Evolutionary conservation across 805 yeast species (phyloP).

Genomic region (Debaryomyces maramus): DNA sequence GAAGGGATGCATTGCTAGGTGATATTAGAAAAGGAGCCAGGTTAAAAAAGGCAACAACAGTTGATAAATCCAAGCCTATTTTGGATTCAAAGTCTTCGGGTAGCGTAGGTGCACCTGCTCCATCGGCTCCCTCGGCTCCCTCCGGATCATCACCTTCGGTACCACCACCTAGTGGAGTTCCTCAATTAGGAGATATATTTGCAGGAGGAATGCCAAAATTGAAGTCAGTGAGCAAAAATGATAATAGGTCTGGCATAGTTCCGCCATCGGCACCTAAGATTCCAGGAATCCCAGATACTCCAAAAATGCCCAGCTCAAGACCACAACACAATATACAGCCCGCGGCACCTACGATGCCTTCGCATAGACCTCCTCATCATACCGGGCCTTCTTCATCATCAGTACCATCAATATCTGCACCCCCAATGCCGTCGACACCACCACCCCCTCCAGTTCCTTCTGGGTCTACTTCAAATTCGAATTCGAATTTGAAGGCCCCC

Average conservation of each 20-base stretch:
- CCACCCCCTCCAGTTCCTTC: conserved; percentile 12
- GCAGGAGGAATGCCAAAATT: conserved; percentile 82
- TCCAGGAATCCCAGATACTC: conserved; percentile 19
- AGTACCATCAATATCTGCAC: conserved; percentile 21
- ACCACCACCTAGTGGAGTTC: conserved; percentile 35
- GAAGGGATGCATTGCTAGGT: conserved; percentile 60
- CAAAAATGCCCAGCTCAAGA: conserved; percentile 1
- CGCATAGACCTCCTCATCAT: conserved; percentile 1
- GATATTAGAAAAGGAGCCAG: conserved; percentile 68
- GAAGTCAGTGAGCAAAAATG: conserved; percentile 34
- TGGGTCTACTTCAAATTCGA: conserved; percentile 6
- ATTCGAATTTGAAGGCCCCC: conserved; percentile 4
- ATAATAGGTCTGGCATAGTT: conserved; percentile 36
- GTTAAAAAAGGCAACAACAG: conserved; percentile 44
- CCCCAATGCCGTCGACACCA: conserved; percentile 15
- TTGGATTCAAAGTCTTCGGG: conserved; percentile 48
- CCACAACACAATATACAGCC: conserved; percentile 3
- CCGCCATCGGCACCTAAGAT: conserved; percentile 41
- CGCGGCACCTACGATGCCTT: conserved; percentile 14
- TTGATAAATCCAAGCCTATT: conserved; percentile 55
- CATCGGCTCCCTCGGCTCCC: conserved; percentile 17
- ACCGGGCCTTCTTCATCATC: conserved; percentile 23
- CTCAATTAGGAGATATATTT: conserved; percentile 64
- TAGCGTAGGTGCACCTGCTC: conserved; percentile 27
- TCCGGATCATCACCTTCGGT: conserved; percentile 19